phyloP scores from a whole-genome alignment of 768 basidiomycete genomes.

The Amanita pseudoporphyria region DNA sequence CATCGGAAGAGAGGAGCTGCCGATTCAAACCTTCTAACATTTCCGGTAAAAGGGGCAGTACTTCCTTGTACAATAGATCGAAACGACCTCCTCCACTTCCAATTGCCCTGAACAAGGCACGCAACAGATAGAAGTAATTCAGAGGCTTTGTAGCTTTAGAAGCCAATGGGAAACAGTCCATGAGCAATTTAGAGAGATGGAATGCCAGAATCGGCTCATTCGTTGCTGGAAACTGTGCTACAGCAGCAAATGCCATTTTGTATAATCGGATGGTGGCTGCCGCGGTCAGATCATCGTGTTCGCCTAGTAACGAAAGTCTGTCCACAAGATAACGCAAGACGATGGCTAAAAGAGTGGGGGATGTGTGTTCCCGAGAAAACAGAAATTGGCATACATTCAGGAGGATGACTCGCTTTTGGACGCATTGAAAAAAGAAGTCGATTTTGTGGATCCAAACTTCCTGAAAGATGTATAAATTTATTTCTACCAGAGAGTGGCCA shows the following conservation, averaged over 20 bases:
- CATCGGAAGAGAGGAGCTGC: slow-evolving; percentile 78
- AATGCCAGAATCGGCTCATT: slow-evolving; percentile 94
- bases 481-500: slow-evolving; percentile 63
- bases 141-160: slow-evolving; percentile 85
- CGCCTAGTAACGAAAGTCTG: slow-evolving; percentile 73
- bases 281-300: slow-evolving; percentile 73
- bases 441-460: slow-evolving; percentile 95
- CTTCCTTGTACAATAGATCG: slow-evolving; percentile 92
- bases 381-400: slow-evolving; percentile 81
- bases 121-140: slow-evolving; percentile 87
- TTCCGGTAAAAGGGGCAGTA: slow-evolving; percentile 90
- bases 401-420: slow-evolving; percentile 66
- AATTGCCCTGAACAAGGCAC: slow-evolving; percentile 88
- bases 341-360: slow-evolving; percentile 80
- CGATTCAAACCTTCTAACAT: slow-evolving; percentile 94
- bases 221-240: slow-evolving; percentile 54
- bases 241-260: slow-evolving; percentile 92
- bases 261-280: slow-evolving; percentile 83
- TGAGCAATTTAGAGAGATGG: slow-evolving; percentile 86
- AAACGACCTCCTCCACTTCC: slow-evolving; percentile 89
- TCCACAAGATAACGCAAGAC: slow-evolving; percentile 81
- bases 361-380: slow-evolving; percentile 65
- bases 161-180: slow-evolving; percentile 93
- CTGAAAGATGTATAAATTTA: slow-evolving; percentile 88
- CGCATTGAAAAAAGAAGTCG: slow-evolving; percentile 79